Base-by-base conservation (phyloP, 805 yeast genomes). In the Candida sonorensis region DNA sequence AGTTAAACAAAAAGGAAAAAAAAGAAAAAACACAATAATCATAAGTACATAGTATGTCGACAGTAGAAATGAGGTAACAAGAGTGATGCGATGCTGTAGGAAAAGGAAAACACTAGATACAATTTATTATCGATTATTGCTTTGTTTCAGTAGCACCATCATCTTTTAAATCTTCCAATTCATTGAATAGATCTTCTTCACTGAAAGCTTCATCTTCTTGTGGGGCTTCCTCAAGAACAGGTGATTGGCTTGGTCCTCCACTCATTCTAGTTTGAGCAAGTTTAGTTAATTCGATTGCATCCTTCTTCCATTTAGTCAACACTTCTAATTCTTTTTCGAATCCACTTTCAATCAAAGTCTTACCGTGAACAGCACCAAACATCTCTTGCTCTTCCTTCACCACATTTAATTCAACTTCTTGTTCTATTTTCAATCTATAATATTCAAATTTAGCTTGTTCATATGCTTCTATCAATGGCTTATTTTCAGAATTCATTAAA, bases 371-470 rank as follows among this genome's bases (percentile, higher is more conserved):
- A 1, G 94, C 81, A 14, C 97, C 97, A 52, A 66, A 76, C 94
- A 92, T 80, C 35, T 66, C 67, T 7, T 86, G 74, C 56, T 92
- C 96, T 67, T 92, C 98, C 38, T 67, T 69, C 4, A 84, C 72
- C 2, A 90, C 67, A 52, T 73, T 72, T 51, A 66, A 62, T 53
- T 80, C 85, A 3, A 84, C 65, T 48, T 88, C 95, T 51, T 83
- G 81, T 38, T 81, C 76, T 69, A 87, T 84, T 52, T 96, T 76
- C 37, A 85, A 65, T 45, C 81, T 71, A 57, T 92, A 92, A 54
- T 85, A 92, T 59, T 92, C 97, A 43, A 73, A 77, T 45, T 95
- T 71, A 3, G 97, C 86, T 49, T 75, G 73, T 50, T 85, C 90
- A 53, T 90, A 92, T 0, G 95, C 94, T 12, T 74, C 75, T 29